phyloP scores from a whole-genome alignment of 2,329 filamentous ascomycete species.

The Aspergillus brunneoviolaceus region DNA sequence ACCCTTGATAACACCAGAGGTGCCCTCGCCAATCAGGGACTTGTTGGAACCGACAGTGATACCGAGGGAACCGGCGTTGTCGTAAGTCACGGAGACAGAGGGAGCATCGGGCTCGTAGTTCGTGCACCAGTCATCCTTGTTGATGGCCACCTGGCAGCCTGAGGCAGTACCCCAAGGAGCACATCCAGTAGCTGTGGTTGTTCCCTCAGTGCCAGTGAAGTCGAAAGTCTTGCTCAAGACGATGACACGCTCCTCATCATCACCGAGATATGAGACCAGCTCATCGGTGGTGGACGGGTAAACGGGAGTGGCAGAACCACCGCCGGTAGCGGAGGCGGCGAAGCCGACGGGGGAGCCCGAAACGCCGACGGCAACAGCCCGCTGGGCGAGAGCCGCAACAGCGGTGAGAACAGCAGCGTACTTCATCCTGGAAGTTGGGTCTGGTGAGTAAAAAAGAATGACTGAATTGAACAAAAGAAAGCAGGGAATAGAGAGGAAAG shows the following conservation, averaged over 20 bases:
- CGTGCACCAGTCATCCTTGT: constrained; percentile 59
- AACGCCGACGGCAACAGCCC: constrained; percentile 18
- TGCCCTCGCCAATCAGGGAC: constrained; percentile 55
- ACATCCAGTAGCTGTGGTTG: constrained; percentile 53
- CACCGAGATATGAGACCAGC: constrained; percentile 60
- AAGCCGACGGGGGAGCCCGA: constrained; percentile 47
- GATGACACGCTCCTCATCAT: constrained; percentile 56
- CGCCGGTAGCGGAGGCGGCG: constrained; percentile 58
- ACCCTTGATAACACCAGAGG: constrained; percentile 56
- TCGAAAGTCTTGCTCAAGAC: constrained; percentile 39
- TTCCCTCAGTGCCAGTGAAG: constrained; percentile 23
- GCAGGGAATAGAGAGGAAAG: neutral
- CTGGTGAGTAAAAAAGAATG: constrained; percentile 1
- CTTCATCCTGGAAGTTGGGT: constrained; percentile 20
- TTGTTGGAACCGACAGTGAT: constrained; percentile 60
- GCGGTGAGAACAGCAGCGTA: constrained; percentile 16
- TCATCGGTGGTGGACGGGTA: constrained; percentile 57
- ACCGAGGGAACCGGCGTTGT: constrained; percentile 53
- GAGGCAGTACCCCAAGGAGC: constrained; percentile 57
- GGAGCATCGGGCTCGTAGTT: constrained; percentile 58
- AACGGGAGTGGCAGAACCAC: constrained; percentile 55
- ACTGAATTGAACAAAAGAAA: constrained; percentile 4
- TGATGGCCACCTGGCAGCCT: constrained; percentile 60
- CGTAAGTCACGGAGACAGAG: constrained; percentile 44
- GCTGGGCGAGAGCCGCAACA: constrained; percentile 17